Percentiles rank a stretch among this genome's conserved stretches.
These are phyloP conservation scores for Sordariomycetes sp. DNA, from an alignment of 2,329 filamentous ascomycete genomes.

Conservation along the genomic window DNA sequence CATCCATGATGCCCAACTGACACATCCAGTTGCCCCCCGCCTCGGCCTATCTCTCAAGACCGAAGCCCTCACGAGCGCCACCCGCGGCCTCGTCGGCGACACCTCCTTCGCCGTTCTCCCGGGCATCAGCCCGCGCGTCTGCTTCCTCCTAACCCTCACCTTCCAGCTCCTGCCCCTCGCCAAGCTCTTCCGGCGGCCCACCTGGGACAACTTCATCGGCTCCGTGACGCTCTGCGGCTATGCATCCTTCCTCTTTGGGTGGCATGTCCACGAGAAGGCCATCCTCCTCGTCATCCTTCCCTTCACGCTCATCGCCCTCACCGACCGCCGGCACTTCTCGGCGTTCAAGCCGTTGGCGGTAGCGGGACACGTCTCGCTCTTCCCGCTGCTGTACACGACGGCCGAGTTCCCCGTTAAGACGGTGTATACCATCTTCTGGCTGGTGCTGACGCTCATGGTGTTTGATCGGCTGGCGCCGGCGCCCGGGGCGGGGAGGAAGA, in stretches of 20 bases:
- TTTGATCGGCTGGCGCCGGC: constrained; percentile 85
- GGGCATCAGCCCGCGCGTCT: constrained; percentile 65
- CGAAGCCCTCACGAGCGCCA: constrained; percentile 75
- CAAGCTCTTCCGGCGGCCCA: constrained; percentile 69
- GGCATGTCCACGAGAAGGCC: constrained; percentile 98
- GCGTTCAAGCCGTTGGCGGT: constrained; percentile 88
- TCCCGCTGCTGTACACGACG: constrained; percentile 83
- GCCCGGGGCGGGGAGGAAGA: constrained; percentile 39
- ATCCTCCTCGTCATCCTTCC: constrained; percentile 89
- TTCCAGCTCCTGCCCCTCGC: constrained; percentile 71
- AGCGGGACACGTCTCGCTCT: constrained; percentile 87
- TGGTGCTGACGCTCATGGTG: constrained; percentile 69
- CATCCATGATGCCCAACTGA: neutral
- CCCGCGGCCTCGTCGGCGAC: constrained; percentile 83
- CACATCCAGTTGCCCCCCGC: constrained; percentile 59
- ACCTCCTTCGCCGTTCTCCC: constrained; percentile 89
- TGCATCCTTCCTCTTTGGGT: constrained; percentile 92
- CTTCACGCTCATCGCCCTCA: constrained; percentile 83
- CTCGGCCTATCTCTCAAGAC: constrained; percentile 61
- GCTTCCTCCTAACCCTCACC: constrained; percentile 69
- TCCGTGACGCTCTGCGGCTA: constrained; percentile 89
- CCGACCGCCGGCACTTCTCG: constrained; percentile 78
- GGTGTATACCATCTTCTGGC: constrained; percentile 84
- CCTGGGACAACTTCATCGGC: constrained; percentile 81
- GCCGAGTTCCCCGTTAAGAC: constrained; percentile 92